phyloP scores from a whole-genome alignment of 768 basidiomycete species.

The Clavaria fumosa region DNA sequence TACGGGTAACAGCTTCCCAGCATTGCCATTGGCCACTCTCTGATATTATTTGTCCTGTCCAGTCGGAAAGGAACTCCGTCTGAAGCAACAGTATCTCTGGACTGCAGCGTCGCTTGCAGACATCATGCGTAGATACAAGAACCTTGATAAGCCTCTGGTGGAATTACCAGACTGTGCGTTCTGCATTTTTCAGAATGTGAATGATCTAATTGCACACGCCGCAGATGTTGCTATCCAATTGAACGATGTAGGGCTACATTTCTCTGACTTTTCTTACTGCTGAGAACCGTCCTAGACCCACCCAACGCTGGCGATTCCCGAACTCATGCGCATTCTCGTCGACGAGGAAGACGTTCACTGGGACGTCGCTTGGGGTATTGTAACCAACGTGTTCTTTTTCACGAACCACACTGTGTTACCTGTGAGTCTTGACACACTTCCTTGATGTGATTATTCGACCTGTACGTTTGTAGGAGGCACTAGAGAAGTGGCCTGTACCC shows the following conservation, averaged over 20 bases:
- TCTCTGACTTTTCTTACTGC: slow-evolving; percentile 1
- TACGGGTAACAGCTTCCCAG: slow-evolving; percentile 3
- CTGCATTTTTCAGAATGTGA: neutral
- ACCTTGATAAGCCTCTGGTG: slow-evolving; percentile 62
- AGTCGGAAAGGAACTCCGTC: slow-evolving; percentile 78
- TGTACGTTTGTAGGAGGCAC: slow-evolving; percentile 40
- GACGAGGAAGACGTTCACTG: slow-evolving; percentile 87
- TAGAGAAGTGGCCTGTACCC: slow-evolving; percentile 88
- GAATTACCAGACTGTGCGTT: slow-evolving; percentile 69
- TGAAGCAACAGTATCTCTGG: slow-evolving; percentile 98
- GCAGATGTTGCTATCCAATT: slow-evolving; percentile 83
- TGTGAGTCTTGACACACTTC: slow-evolving; percentile 25
- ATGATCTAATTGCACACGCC: slow-evolving; percentile 4
- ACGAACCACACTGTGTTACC: slow-evolving; percentile 92
- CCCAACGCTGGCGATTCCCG: slow-evolving; percentile 88
- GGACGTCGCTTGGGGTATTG: slow-evolving; percentile 78
- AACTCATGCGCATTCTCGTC: slow-evolving; percentile 81
- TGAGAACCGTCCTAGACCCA: slow-evolving; percentile 47
- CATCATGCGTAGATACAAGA: slow-evolving; percentile 87
- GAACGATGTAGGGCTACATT: slow-evolving; percentile 50
- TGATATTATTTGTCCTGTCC: neutral
- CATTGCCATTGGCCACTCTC: neutral
- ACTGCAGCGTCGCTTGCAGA: slow-evolving; percentile 79
- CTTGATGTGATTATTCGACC: neutral
- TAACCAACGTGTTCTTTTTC: slow-evolving; percentile 85